Conservation (phyloP, 208 protist genomes). For the Leishmania arabica region DNA sequence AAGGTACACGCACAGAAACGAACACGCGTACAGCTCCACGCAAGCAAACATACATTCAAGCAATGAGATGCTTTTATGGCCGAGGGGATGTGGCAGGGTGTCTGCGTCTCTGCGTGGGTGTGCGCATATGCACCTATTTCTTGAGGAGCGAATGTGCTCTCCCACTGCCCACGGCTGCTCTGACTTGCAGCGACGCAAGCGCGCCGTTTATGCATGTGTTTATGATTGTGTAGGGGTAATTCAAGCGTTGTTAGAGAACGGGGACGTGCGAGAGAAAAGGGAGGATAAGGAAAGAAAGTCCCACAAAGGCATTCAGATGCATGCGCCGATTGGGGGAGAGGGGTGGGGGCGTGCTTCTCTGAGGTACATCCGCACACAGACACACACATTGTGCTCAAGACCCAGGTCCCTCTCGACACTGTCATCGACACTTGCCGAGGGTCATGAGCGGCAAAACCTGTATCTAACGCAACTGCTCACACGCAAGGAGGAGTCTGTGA, state of each 20-base stretch:
- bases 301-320: not conserved
- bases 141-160: not conserved
- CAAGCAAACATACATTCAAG: not conserved
- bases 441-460: not conserved
- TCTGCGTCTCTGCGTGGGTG: not conserved
- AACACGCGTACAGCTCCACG: not conserved
- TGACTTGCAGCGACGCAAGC: not conserved
- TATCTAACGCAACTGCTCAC: not conserved
- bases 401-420: not conserved
- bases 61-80: not conserved
- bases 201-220: not conserved
- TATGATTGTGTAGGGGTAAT: not conserved
- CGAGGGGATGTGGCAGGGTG: not conserved
- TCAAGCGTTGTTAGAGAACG: not conserved
- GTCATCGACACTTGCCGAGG: not conserved
- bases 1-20: not conserved
- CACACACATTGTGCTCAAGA: not conserved
- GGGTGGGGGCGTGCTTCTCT: not conserved
- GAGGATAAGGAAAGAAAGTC: not conserved
- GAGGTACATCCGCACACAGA: not conserved
- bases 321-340: not conserved
- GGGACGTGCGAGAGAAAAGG: not conserved
- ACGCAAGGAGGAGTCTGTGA: not conserved
- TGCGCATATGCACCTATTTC: not conserved
- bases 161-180: not conserved